Base-by-base conservation (phyloP, 192 early-diverging fungal species). In the Coemansia sp. region DNA sequence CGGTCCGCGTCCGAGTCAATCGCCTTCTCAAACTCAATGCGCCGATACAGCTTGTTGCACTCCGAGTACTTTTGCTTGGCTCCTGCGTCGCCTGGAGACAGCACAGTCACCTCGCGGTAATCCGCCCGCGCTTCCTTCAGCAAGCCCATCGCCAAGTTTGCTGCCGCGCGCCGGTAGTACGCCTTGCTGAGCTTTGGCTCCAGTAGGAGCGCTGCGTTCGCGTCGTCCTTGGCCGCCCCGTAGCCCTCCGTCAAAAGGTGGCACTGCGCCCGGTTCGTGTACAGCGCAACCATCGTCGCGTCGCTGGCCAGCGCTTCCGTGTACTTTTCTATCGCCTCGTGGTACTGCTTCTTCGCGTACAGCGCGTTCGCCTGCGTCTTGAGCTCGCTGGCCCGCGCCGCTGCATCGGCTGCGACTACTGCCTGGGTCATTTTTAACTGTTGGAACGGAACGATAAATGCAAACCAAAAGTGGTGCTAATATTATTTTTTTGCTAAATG, bases 151-250 rank as follows among this genome's bases (percentile, higher is more conserved):
- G 89, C 91, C 83, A 94, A 87, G 54, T 94, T 85, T 5, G 92
- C 95, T 7, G 87, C 83, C 3, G 95, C 97, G 54, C 94, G 84
- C 35, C 97, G 88, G 73, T 93, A 99, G 71, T 97, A 97, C 0
- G 87, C 97, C 83, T 99, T 98, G 64, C 88, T 83, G 59, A 89
- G 94, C 12, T 54, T 71, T 18, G 91, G 84, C 73, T 97, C 92
- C 0, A 97, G 67, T 53, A 80, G 84, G 10, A 98, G 83, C 12
- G 94, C 92, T 48, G 84, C 77, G 59, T 93, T 85, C 47, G 93
- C 91, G 72, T 97, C 95, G 5, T 81, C 66, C 60, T 86, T 84
- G 33, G 89, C 90, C 52, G 84, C 87, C 1, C 92, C 94, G 73
- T 94, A 96, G 51, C 89, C 87, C 69, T 98, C 95, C 7, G 86